Evolutionary conservation across 345 rosid genomes (phyloP).

Genomic region (Punica granatum): DNA sequence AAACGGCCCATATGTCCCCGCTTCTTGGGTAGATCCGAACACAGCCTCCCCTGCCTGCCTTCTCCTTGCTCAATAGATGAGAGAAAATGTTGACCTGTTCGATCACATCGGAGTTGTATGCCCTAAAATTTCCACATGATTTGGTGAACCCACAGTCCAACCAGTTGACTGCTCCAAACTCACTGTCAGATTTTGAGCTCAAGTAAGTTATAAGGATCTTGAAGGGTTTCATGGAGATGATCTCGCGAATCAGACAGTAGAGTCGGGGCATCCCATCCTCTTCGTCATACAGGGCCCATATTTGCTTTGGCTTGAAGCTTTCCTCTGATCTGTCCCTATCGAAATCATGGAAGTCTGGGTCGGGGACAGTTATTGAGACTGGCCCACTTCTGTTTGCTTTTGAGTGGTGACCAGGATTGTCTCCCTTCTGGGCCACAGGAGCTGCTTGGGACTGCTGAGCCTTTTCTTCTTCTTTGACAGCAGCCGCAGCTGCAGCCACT

Average conservation of each 20-base stretch:
- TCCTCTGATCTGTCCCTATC: slow-evolving; percentile 89
- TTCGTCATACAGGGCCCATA: slow-evolving; percentile 97
- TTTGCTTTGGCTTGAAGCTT: slow-evolving; percentile 82
- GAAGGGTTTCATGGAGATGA: slow-evolving; percentile 75
- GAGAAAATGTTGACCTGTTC: slow-evolving; percentile 96
- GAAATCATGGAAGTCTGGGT: slow-evolving; percentile 93
- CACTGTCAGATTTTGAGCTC: slow-evolving; percentile 84
- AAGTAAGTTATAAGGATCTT: slow-evolving; percentile 80
- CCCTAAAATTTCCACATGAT: slow-evolving; percentile 97
- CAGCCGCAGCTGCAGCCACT: slow-evolving; percentile 29
- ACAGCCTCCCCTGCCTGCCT: slow-evolving; percentile 97
- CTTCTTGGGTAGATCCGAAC: slow-evolving; percentile 85
- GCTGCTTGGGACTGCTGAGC: slow-evolving; percentile 20
- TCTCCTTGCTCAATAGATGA: slow-evolving; percentile 71
- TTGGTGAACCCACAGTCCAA: slow-evolving; percentile 77
- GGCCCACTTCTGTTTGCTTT: slow-evolving; percentile 40
- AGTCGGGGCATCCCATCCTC: slow-evolving; percentile 98
- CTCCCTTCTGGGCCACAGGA: slow-evolving; percentile 13
- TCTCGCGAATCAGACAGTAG: slow-evolving; percentile 75
- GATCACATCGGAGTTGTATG: slow-evolving; percentile 59
- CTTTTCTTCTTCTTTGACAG: slow-evolving; percentile 24
- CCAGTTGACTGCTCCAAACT: slow-evolving; percentile 88
- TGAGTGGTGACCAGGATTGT: slow-evolving; percentile 20
- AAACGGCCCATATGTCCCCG: slow-evolving; percentile 95
- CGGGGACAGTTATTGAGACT: slow-evolving; percentile 69